Evolutionary conservation across 2,329 filamentous ascomycete species (phyloP), one percentile per base, ranked within the genome.

Genomic region (Stachybotrys echinatus): DNA sequence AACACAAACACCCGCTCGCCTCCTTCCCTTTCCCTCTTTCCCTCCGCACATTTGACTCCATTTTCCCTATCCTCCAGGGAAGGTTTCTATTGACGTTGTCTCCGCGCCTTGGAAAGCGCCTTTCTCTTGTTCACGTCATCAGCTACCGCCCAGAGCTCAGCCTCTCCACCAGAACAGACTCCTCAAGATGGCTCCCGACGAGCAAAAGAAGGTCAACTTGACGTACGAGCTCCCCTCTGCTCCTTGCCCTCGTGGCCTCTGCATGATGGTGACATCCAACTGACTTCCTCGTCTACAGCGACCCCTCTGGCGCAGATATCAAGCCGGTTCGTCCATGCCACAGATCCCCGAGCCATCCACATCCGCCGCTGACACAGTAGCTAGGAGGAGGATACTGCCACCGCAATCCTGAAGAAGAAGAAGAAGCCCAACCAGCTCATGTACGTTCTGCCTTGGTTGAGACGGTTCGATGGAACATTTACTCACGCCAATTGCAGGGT

Each of bases 391-490:
- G 94, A 96, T 68, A 90, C 87, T 55, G 84, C 94, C 48, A 99
- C 94, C 43, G 94, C 94, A 60, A 99, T 99, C 63, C 83, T 99
- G 65, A 97, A 96, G 80, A 97, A 97, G 83, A 99, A 99, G 88
- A 99, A 99, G 92, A 99, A 99, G 89, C 92, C 92, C 63, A 99
- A 99, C 76, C 95, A 92, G 67, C 76, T 99, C 71, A 95, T 99
- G 91, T 95, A 80, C 71, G 86, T 72, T 61, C 57, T 22, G 34
- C 48, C 27, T 22, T 5, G 10, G 27, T 34, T n/a, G n/a, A 34
- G 23, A 21, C 18, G 7, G 18, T 21, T 21, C 53, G 44, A 40
- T 31, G 18, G 31, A 50, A 23, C 45, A 14, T 42, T 52, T 55
- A 53, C 54, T 68, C 46, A 64, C 55, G 45, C 6, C 39, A n/a